Percentiles rank a stretch among this genome's conserved stretches.
These are phyloP conservation scores for Excoecaria cochinchinensis DNA, from an alignment of 345 rosid species.

Conservation along the genomic window DNA sequence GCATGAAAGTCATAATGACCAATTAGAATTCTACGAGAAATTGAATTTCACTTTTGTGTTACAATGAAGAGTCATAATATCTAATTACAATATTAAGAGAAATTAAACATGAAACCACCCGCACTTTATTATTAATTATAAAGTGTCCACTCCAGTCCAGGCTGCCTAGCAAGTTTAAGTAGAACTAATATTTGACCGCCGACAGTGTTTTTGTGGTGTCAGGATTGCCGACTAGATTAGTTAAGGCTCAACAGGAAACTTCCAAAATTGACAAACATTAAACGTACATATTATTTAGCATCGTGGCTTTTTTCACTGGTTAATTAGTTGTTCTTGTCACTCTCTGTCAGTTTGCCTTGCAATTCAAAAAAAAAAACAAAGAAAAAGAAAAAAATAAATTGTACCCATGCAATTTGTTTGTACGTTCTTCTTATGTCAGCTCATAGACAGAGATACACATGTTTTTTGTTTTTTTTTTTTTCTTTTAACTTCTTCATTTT, in stretches of 20 bases:
- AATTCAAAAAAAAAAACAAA: background rate
- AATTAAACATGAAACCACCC: background rate
- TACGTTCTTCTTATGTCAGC: background rate
- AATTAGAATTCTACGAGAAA: no score
- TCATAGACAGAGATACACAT: slow-evolving; percentile 9
- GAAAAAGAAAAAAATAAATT: background rate
- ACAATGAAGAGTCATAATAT: no score
- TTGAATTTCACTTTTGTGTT: no score
- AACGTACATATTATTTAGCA: background rate
- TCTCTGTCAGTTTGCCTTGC: background rate
- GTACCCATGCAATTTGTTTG: background rate
- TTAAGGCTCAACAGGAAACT: slow-evolving; percentile 10
- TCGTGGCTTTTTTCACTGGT: background rate
- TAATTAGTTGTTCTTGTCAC: background rate
- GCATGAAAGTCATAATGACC: no score
- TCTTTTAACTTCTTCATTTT: background rate
- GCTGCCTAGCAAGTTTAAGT: background rate
- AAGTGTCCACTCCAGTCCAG: no score
- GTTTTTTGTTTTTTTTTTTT: background rate
- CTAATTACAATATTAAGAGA: no score
- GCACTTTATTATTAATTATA: background rate
- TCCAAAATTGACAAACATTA: background rate
- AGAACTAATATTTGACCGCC: slow-evolving; percentile 1
- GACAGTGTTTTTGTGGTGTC: background rate
- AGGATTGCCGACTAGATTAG: slow-evolving; percentile 17